Conservation (phyloP, 805 yeast genomes). For the Ogataea naganishii region DNA sequence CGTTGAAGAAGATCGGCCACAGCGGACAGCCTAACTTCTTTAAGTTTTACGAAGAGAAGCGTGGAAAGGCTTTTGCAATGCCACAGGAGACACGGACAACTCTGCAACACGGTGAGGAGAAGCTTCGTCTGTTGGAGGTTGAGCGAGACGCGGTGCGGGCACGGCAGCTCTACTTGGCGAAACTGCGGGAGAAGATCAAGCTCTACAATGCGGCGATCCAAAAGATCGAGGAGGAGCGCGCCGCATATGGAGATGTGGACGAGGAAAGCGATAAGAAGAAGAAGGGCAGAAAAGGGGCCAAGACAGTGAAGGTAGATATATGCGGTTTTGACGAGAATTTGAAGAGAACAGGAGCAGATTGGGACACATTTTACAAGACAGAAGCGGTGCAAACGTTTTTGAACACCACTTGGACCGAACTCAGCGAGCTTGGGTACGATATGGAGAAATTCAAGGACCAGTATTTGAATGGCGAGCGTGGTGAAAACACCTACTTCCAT, state of each 20-base stretch:
- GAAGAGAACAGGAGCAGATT: conserved; percentile 10
- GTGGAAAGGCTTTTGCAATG: conserved; percentile 5
- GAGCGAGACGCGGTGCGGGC: conserved; percentile 8
- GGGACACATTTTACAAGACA: conserved; percentile 12
- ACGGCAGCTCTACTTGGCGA: conserved; percentile 18
- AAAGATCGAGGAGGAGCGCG: conserved; percentile 5
- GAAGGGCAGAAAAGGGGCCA: conserved; percentile 13
- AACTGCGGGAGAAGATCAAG: conserved; percentile 28
- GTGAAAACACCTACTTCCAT: conserved; percentile 8
- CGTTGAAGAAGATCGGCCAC: conserved; percentile 26
- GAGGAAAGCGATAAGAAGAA: conserved; percentile 8
- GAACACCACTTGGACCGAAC: background rate
- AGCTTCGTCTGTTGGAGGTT: conserved; percentile 10
- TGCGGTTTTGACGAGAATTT: conserved; percentile 40
- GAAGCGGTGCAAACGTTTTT: conserved; percentile 7
- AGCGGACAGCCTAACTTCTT: no score
- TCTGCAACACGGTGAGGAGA: conserved; percentile 15
- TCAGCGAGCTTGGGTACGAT: conserved; percentile 2
- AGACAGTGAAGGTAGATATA: conserved; percentile 33
- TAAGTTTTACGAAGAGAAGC: no score
- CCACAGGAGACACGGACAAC: no score
- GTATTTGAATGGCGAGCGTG: conserved; percentile 2
- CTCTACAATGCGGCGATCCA: conserved; percentile 28
- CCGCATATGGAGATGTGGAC: conserved; percentile 3
- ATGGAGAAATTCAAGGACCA: conserved; percentile 6